A percentile compares a stretch with the other conserved stretches of the same genome.
phyloP scores from a whole-genome alignment of 164 flowering plant species.

The Magnolia changhungtana region DNA sequence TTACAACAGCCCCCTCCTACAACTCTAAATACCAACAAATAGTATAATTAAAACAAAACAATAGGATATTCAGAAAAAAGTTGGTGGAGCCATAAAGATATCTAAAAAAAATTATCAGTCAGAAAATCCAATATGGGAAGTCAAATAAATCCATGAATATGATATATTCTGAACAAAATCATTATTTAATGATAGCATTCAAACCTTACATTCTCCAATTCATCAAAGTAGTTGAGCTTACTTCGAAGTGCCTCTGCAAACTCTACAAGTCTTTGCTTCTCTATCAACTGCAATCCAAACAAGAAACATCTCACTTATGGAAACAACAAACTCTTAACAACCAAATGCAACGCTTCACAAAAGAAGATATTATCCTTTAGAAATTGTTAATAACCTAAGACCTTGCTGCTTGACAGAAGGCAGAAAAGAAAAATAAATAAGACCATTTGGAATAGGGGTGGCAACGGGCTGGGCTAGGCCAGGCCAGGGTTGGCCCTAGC shows the following conservation, averaged over 20 bases:
- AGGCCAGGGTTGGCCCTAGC: not conserved
- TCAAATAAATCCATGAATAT: not conserved
- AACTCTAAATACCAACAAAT: too few species aligned
- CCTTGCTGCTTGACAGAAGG: not conserved
- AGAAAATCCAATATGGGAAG: not conserved
- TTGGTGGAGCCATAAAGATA: not conserved
- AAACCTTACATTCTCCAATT: slow-evolving; percentile 98
- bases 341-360: too few species aligned
- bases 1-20: too few species aligned
- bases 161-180: slow-evolving; percentile 6
- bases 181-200: slow-evolving; percentile 24
- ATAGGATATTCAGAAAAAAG: not conserved
- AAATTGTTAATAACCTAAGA: not conserved
- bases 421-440: not conserved
- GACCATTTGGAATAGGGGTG: too few species aligned
- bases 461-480: not conserved
- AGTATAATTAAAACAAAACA: too few species aligned
- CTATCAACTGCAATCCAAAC: slow-evolving; percentile 57
- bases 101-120: not conserved
- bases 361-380: not conserved
- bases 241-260: slow-evolving; percentile 92
- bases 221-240: slow-evolving; percentile 94
- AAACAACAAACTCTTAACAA: not conserved
- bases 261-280: slow-evolving; percentile 83
- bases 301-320: not conserved